These are phyloP conservation scores for Lepidium sativum DNA, from an alignment of 345 rosid genomes.

Conservation along the genomic window DNA sequence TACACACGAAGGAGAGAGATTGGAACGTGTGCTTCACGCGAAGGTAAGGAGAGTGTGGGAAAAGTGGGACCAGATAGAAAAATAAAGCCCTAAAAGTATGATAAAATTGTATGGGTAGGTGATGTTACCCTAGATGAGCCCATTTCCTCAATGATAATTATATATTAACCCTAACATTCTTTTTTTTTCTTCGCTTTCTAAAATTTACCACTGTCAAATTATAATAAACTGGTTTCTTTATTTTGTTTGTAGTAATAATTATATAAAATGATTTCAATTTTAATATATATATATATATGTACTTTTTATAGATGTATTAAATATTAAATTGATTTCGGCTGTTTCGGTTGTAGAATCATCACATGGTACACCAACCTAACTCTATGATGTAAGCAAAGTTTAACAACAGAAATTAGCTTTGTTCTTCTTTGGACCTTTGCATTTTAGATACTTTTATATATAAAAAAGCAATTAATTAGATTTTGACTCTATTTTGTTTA, in stretches of 20 bases:
- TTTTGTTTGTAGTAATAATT: neutral
- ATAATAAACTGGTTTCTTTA: neutral
- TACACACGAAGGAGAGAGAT: constrained; percentile 2
- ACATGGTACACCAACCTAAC: constrained; percentile 26
- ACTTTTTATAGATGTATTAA: neutral
- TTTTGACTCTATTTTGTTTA: constrained; percentile 11
- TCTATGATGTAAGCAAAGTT: constrained; percentile 24
- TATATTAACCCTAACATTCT: constrained; percentile 22
- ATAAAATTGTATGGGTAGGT: constrained; percentile 33
- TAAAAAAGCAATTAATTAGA: neutral
- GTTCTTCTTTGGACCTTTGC: constrained; percentile 9
- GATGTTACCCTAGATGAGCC: constrained; percentile 32
- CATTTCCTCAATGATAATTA: constrained; percentile 14
- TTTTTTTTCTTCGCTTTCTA: neutral
- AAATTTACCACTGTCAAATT: constrained; percentile 8
- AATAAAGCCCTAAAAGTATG: constrained; percentile 32
- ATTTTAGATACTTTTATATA: neutral
- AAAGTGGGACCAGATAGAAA: neutral
- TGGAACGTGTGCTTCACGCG: constrained; percentile 14
- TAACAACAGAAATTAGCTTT: constrained; percentile 3
- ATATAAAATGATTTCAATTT: neutral
- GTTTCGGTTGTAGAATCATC: constrained; percentile 23
- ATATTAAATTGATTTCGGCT: neutral
- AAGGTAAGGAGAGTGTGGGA: neutral
- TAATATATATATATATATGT: neutral